Base-by-base conservation (phyloP, 2,329 filamentous ascomycete genomes). In the Colletotrichum navitas region DNA sequence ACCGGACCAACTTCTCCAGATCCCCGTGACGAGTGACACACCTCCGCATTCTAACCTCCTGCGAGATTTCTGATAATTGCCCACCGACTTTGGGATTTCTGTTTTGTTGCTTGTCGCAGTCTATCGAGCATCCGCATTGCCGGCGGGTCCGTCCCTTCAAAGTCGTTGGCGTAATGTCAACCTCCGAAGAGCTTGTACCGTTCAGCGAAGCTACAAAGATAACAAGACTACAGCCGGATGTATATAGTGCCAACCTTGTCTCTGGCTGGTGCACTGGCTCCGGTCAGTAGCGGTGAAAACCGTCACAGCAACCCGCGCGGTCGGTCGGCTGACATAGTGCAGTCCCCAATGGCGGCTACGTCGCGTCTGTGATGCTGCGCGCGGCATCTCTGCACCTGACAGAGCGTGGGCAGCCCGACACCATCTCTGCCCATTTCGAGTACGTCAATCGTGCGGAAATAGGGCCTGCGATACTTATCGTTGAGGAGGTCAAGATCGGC, bases 321-420 rank as follows among this genome's bases (percentile, higher is more conserved):
- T 11, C 47, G 6, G 34, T 34, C 49, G 1, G 66, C 43, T 65
- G 59, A 72, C 47, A 10, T 3, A 4, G 8, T 21, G 5, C 59
- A 82, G 81, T 86, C 18, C 84, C 84, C 2, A 84, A 86, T 67
- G 84, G 85, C 70, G 84, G 85, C 51, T 86, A 85, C 67, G 80
- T 85, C 1, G 81, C 83, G 5, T 79, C 81, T 21, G 78, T 82
- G 59, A 79, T 86, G 60, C 76, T 85, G 49, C 74, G 77, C 4
- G 81, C 79, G 3, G 80, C 80, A 10, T 76, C 74, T 16, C 69
- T 74, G 3, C 82, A 85, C 68, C 78, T 85, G 21, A 60, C 73
- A 21, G 62, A 75, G 1, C 76, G 77, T 2, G 74, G 76, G 24
- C 83, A 85, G 52, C 77, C 80, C 0, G 80, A 85, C 73, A 79